These are phyloP conservation scores for Phaeosphaeriaceae sp. DNA, from an alignment of 2,329 filamentous ascomycete species.

Conservation along the genomic window DNA sequence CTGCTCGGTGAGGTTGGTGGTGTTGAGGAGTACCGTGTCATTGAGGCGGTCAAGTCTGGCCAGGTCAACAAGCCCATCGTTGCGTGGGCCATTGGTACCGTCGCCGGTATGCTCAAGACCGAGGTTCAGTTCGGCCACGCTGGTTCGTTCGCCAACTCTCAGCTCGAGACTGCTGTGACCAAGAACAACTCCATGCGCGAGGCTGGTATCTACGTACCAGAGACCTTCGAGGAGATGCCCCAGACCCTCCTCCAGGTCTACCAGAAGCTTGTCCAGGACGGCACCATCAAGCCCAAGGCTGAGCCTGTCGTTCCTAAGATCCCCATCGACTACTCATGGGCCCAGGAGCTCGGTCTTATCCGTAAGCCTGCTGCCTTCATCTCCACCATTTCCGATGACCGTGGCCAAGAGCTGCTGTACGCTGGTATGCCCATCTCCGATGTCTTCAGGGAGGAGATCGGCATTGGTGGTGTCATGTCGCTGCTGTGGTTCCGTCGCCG, in stretches of 20 bases:
- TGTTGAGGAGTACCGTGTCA: slow-evolving; percentile 99
- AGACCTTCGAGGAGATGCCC: slow-evolving; percentile 97
- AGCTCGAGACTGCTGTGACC: slow-evolving; percentile 92
- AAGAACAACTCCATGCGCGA: slow-evolving; percentile 99
- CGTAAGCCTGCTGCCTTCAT: slow-evolving; percentile 99
- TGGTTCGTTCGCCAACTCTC: slow-evolving; percentile 98
- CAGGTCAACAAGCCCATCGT: slow-evolving; percentile 98
- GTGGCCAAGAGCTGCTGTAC: slow-evolving; percentile 98
- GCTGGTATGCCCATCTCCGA: slow-evolving; percentile 99
- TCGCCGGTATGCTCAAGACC: slow-evolving; percentile 99
- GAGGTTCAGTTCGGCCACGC: slow-evolving; percentile 99
- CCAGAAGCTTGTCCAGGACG: slow-evolving; percentile 83
- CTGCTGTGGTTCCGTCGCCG: slow-evolving; percentile 99
- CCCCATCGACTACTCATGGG: slow-evolving; percentile 99
- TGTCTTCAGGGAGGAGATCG: slow-evolving; percentile 98
- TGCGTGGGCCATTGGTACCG: slow-evolving; percentile 98
- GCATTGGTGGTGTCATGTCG: slow-evolving; percentile 99
- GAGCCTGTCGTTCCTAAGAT: slow-evolving; percentile 98
- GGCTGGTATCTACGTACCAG: slow-evolving; percentile 90
- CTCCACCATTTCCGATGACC: slow-evolving; percentile 99
- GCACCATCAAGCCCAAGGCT: slow-evolving; percentile 81
- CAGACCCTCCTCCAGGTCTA: slow-evolving; percentile 79
- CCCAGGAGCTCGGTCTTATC: slow-evolving; percentile 98
- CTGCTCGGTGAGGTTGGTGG: slow-evolving; percentile 98
- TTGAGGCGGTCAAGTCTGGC: slow-evolving; percentile 94